Base-by-base conservation (phyloP, 495 filamentous ascomycete genomes). In the Neurospora sp. region DNA sequence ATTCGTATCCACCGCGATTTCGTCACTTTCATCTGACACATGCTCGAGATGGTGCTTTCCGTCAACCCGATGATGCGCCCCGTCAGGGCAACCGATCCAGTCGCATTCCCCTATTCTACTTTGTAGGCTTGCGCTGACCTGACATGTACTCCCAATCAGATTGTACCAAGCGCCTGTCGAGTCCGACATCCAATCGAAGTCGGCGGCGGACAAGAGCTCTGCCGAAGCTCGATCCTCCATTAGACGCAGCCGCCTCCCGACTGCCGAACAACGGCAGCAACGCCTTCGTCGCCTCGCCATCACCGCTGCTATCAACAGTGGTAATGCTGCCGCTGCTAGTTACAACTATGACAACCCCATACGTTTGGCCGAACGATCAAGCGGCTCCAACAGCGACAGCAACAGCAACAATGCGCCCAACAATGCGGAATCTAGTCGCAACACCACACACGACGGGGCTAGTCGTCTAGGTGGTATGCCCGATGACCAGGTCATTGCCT, bases 191-290 rank as follows among this genome's bases (percentile, higher is more conserved):
- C 81, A 85, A 68, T 76, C 82, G 73, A 90, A 90, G 73, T 82
- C 85, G 53, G 86, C 90, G 69, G 68, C 78, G 35, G 83, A 85
- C 71, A 79, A 80, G 74, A 76, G 74, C 40, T 59, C 90, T 65
- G 87, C 90, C 53, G 83, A 84, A 72, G 83, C 88, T 75, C 91
- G 93, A 77, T 94, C 92, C 35, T 79, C 90, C 8, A 96, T 96
- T 75, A 89, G 92, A 72, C 88, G 90, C 40, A 40, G 59, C 22
- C 72, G 73, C 76, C 14, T 72, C 27, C 72, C 68, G 9, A 68
- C 65, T 10, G n/a, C 71, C 6, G 69, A 74, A 82, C 85, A 77
- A 69, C 76, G 84, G 71, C 86, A 86, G 75, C 77, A 82, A 61
- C 74, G 72, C 69, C 76, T 72, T 40, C 79, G 77, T 42, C 77